phyloP scores from a whole-genome alignment of 106 monocot genomes.

The Gastrodia elata region DNA sequence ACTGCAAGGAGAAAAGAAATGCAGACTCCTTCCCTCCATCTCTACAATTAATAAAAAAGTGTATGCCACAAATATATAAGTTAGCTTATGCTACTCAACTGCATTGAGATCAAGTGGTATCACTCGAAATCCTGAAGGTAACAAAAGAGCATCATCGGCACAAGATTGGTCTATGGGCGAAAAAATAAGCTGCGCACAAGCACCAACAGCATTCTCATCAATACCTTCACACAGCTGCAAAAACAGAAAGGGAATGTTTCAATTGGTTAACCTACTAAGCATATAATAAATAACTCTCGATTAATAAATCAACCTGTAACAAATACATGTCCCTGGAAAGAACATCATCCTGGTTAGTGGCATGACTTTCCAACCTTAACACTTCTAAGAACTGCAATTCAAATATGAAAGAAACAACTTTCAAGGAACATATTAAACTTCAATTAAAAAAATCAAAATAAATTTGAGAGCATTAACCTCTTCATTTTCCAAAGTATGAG shows the following conservation, averaged over 20 bases:
- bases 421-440: background rate
- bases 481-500: slow-evolving; percentile 84
- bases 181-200: slow-evolving; percentile 89
- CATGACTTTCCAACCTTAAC: slow-evolving; percentile 79
- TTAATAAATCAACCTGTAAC: slow-evolving; percentile 54
- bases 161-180: slow-evolving; percentile 90
- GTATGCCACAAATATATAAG: background rate
- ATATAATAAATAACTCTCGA: background rate
- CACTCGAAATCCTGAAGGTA: slow-evolving; percentile 92
- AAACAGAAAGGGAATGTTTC: background rate
- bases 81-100: slow-evolving; percentile 19
- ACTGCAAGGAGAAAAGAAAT: too few species aligned
- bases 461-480: slow-evolving; percentile 37
- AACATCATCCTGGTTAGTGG: slow-evolving; percentile 55
- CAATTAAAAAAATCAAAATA: background rate
- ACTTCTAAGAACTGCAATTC: slow-evolving; percentile 74
- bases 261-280: background rate
- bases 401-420: background rate
- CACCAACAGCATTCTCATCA: slow-evolving; percentile 62
- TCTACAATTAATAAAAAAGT: background rate
- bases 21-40: background rate
- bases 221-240: slow-evolving; percentile 81
- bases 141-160: slow-evolving; percentile 69
- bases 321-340: slow-evolving; percentile 64
- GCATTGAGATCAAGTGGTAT: slow-evolving; percentile 77